These are phyloP conservation scores for Pestalotiopsis sp. DNA, from an alignment of 2,329 filamentous ascomycete genomes.

Conservation along the genomic window DNA sequence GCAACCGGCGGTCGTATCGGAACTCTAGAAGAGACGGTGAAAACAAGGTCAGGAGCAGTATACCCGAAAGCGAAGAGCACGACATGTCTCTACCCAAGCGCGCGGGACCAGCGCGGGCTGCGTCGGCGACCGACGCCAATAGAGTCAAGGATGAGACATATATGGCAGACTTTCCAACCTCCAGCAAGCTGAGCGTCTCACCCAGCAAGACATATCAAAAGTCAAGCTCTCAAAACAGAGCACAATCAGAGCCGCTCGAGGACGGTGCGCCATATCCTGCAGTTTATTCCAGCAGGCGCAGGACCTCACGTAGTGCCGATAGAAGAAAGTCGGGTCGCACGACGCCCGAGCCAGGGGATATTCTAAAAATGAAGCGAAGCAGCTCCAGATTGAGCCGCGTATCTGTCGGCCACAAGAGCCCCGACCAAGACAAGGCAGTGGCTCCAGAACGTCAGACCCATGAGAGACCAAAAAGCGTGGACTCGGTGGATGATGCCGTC, in stretches of 20 bases:
- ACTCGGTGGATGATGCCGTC: slow-evolving; percentile 88
- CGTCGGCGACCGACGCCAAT: slow-evolving; percentile 22
- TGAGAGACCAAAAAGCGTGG: slow-evolving; percentile 74
- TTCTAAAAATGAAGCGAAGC: slow-evolving; percentile 50
- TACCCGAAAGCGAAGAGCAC: slow-evolving; percentile 43
- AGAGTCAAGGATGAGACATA: slow-evolving; percentile 27
- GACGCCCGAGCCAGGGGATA: slow-evolving; percentile 48
- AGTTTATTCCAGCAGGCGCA: slow-evolving; percentile 60
- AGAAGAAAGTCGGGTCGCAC: slow-evolving; percentile 48
- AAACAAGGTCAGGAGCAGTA: slow-evolving; percentile 33
- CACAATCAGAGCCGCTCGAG: slow-evolving; percentile 38
- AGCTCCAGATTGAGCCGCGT: slow-evolving; percentile 60
- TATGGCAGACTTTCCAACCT: slow-evolving; percentile 29
- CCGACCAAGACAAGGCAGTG: slow-evolving; percentile 26
- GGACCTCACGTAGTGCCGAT: slow-evolving; percentile 46
- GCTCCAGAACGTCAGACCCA: slow-evolving; percentile 52
- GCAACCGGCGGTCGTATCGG: slow-evolving; percentile 52
- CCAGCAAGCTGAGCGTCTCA: slow-evolving; percentile 21
- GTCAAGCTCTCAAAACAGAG: slow-evolving; percentile 21
- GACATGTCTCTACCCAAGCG: slow-evolving; percentile 19
- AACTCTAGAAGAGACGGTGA: slow-evolving; percentile 52
- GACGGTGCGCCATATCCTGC: slow-evolving; percentile 72
- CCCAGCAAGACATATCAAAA: slow-evolving; percentile 23
- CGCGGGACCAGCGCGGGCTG: slow-evolving; percentile 23
- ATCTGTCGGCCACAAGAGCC: slow-evolving; percentile 45